Evolutionary conservation across 805 yeast genomes (phyloP), one percentile per base, ranked within the genome.

Genomic region (Yamadazyma kitorensis): DNA sequence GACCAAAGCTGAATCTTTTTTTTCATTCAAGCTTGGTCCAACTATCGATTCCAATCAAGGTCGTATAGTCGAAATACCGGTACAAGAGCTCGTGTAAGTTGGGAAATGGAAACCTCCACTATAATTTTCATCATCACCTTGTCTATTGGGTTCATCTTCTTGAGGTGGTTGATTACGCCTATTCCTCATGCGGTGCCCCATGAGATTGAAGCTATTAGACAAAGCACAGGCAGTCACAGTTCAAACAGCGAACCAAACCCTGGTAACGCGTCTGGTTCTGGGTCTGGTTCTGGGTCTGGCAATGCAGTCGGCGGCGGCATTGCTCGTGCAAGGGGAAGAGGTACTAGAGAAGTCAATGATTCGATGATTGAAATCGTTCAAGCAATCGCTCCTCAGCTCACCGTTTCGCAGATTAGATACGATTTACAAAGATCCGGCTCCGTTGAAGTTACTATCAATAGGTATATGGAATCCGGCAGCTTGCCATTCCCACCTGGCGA

Each of bases 361-460:
- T 76, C 74, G 37, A 91, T 91, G 98, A 70, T 91, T 27, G 93
- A 83, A 43, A 80, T 85, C 0, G 96, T 91, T 2, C 84, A 79
- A 47, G 78, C 87, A 26, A 68, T 91, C 36, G 95, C 88, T 0
- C 96, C 97, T 4, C 67, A 68, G 14, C 61, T 86, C 20, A 68
- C 84, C 1, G 71, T 61, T 4, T 84, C 74, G 6, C 94, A 85
- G 52, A 86, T 93, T 41, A 68, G 80, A 41, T 68, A 70, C 41
- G 95, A 84, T 54, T 70, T 93, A 41, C 78, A 80, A 49, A 68
- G 76, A 39, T 78, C 93, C 0, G 94, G 95, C 0, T 80, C 84
- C 6, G 89, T 89, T 1, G 89, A 86, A 55, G 73, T 59, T 6
- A 89, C 98, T 0, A 80, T 88, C 7, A 85, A 87, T 33, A 71